Conservation (phyloP, 164 flowering plant species). For the Santalum album region DNA sequence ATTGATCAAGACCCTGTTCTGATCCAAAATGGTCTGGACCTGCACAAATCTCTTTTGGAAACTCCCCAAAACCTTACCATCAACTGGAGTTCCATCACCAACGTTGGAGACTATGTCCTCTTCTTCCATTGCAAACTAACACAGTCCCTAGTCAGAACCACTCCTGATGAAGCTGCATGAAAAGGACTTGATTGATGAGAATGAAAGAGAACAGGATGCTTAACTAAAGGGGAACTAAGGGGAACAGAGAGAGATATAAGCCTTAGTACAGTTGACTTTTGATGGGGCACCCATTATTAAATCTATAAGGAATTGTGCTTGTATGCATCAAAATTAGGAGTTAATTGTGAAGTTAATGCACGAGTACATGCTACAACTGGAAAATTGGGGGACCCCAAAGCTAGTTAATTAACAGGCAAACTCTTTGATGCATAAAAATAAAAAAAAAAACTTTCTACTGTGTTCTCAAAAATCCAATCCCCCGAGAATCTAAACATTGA, state of each 20-base stretch:
- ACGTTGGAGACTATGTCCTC: slow-evolving; percentile 51
- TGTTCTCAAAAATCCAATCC: not conserved
- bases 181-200: not conserved
- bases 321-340: not conserved
- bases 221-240: no score
- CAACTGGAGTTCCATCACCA: slow-evolving; percentile 50
- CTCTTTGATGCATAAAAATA: not conserved
- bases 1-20: slow-evolving; percentile 69
- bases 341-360: not conserved
- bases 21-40: slow-evolving; percentile 59
- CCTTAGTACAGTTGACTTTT: no score
- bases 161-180: not conserved
- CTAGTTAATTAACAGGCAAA: not conserved
- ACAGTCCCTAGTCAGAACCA: slow-evolving; percentile 6
- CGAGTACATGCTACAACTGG: no score
- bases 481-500: not conserved
- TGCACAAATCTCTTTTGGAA: slow-evolving; percentile 64
- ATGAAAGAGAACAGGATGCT: not conserved
- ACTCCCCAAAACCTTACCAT: slow-evolving; percentile 53
- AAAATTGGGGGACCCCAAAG: no score
- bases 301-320: not conserved
- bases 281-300: no score
- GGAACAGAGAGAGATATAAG: no score
- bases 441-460: not conserved
- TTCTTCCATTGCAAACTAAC: slow-evolving; percentile 43